Evolutionary conservation across 805 yeast genomes (phyloP), one percentile per base, ranked within the genome.

Genomic region (Maudiozyma serrabonitensis): DNA sequence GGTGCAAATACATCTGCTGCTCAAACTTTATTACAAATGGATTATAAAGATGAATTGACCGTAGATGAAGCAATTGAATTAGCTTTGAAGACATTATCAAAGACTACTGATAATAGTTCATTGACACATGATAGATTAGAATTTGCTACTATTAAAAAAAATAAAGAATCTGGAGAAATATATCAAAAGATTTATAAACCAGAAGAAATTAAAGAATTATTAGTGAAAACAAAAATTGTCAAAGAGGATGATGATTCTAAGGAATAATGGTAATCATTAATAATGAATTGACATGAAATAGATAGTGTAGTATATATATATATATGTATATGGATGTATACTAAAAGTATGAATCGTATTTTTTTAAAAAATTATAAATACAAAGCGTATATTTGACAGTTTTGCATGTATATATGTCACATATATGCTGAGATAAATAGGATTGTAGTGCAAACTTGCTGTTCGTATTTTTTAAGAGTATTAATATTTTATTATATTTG

Each of bases 1-100:
- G 99, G 99, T 41, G 96, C 97, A 46, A 93, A 93, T 71, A 89
- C 88, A 55, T 80, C 95, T 7, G 90, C 96, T 43, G 97, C 97
- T 1, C 99, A 93, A 72, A 91, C 99, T 0, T 72, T 93, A 55
- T 75, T 93, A 63, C 93, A 93, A 70, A 95, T 90, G 71, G 99
- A 93, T 60, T 93, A 87, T 73, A 88, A 85, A 64, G 91, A 87
- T 58, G 93, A 85, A 50, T 68, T 87, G 58, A 67, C 75, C 21
- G 68, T 87, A 54, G 75, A 78, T 44, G 95, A 83, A 47, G 97
- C 96, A 4, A 78, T 87, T 51, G 87, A 83, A 56, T 74, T 93
- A 64, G 97, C 97, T 8, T 75, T 93, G 63, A 88, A 89, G 70
- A 95, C 93, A 39, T 76, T 93, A 54, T 81, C 93, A 48, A 93